Conservation (phyloP, 1,139 yeast species). For the Magnusiomyces fungicola region DNA sequence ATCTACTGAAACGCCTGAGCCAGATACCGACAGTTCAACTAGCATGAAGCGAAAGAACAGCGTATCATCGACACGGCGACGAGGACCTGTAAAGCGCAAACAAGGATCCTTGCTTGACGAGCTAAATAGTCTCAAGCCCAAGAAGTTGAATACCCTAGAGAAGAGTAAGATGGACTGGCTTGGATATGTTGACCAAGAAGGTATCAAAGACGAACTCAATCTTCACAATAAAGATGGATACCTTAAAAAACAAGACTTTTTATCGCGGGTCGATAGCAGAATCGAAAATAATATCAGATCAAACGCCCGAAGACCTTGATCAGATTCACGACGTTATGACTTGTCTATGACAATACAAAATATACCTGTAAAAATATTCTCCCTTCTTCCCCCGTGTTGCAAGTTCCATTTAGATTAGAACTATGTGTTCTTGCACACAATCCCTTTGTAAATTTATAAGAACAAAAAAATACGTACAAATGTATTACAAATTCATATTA, state of each 20-base stretch:
- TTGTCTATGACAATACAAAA: too few relatives aligned
- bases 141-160: slow-evolving; percentile 82
- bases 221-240: slow-evolving; percentile 75
- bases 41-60: slow-evolving; percentile 30
- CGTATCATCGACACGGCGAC: not conserved
- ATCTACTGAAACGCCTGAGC: slow-evolving; percentile 5
- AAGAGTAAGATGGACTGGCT: slow-evolving; percentile 95
- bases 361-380: too few relatives aligned
- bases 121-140: slow-evolving; percentile 46
- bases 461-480: too few relatives aligned
- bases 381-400: too few relatives aligned
- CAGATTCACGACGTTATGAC: too few relatives aligned
- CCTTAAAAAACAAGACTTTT: slow-evolving; percentile 84
- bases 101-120: slow-evolving; percentile 74
- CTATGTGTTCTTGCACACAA: too few relatives aligned
- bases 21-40: slow-evolving; percentile 21
- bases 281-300: slow-evolving; percentile 36
- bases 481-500: too few relatives aligned
- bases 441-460: too few relatives aligned
- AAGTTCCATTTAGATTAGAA: too few relatives aligned
- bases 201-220: slow-evolving; percentile 73
- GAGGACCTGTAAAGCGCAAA: slow-evolving; percentile 40
- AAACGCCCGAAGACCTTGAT: not conserved
- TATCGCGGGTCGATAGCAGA: slow-evolving; percentile 64
- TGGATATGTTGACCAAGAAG: slow-evolving; percentile 79